Base-by-base conservation (phyloP, 2,329 filamentous ascomycete genomes). In the Diplodia scrobiculata region DNA sequence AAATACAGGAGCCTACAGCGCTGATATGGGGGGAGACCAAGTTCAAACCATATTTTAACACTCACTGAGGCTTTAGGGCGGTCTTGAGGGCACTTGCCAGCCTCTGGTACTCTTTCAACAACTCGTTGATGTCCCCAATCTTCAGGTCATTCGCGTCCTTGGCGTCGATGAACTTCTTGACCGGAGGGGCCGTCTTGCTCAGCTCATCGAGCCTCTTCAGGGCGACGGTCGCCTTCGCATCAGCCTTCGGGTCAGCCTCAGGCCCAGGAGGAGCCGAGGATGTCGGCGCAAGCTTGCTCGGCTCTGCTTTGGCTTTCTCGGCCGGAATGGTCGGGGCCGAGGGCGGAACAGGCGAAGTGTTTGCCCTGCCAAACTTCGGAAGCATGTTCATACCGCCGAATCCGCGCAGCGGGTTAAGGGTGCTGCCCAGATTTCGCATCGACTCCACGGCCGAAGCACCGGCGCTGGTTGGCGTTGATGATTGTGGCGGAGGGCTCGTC, bases 401-500 rank as follows among this genome's bases (percentile, higher is more conserved):
- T 62, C 91, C 86, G 52, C 88, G 91, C 75, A 96, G 88, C 2
- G 92, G 92, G 72, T 96, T 96, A 38, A 96, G 81, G 0, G 89
- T 89, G 75, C 85, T 95, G 45, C 91, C 89, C 68, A 96, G 84
- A 74, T 86, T 94, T 19, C 91, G 87, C 81, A 96, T 89, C 13
- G 91, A 91, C 69, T 96, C 91, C 1, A 96, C 85, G 13, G 90
- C 88, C 2, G 89, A 88, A 68, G 84, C 85, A 65, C 70, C 71
- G 69, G 67, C 27, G n/a, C 34, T 59, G 74, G 63, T 19, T 1
- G 64, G 38, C 11, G 65, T 53, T 3, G 68, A 65, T 66, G 14
- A 69, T 67, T 66, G 74, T 75, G 25, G 71, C 70, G 55, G 64
- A 34, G 64, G 54, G 14, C 53, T 55, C 13, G 45, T 60, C 2